Percentiles rank a stretch among this genome's conserved stretches.
Evolutionary conservation across 495 filamentous ascomycete genomes (phyloP).

Genomic region (Mycothermus thermophilus): DNA sequence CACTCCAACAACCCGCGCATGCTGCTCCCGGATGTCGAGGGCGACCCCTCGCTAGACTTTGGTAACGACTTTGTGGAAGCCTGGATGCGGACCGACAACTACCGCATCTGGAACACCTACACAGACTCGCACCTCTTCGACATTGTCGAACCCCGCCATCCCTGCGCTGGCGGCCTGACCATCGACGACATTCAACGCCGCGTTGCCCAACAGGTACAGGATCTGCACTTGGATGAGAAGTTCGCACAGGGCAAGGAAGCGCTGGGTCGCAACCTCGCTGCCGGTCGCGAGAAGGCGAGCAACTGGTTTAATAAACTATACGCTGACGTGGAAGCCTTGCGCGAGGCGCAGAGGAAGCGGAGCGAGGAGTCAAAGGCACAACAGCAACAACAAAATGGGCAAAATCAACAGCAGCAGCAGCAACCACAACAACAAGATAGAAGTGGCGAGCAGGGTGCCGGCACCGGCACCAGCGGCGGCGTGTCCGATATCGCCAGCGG

Average conservation of each 20-base stretch:
- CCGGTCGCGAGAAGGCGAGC: slow-evolving; percentile 71
- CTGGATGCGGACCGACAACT: slow-evolving; percentile 82
- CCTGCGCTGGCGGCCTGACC: slow-evolving; percentile 83
- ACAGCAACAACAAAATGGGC: slow-evolving; percentile 13
- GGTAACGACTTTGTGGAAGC: slow-evolving; percentile 57
- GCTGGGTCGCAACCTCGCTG: slow-evolving; percentile 64
- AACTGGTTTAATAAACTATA: slow-evolving; percentile 75
- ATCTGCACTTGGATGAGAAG: slow-evolving; percentile 76
- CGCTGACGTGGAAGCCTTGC: slow-evolving; percentile 73
- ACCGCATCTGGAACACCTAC: slow-evolving; percentile 57
- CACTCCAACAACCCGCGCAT: slow-evolving; percentile 45
- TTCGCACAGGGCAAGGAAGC: slow-evolving; percentile 65
- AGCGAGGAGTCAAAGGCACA: slow-evolving; percentile 42
- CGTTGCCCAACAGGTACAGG: slow-evolving; percentile 74
- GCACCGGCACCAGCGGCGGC: slow-evolving; percentile 17
- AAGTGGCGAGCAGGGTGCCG: slow-evolving; percentile 10
- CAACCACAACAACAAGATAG: not conserved
- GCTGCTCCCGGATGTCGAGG: slow-evolving; percentile 54
- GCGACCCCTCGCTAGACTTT: slow-evolving; percentile 76
- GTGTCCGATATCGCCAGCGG: slow-evolving; percentile 47
- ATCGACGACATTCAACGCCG: slow-evolving; percentile 91
- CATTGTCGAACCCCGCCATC: slow-evolving; percentile 83
- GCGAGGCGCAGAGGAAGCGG: slow-evolving; percentile 64
- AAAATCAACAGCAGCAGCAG: slow-evolving; percentile 11
- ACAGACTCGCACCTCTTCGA: slow-evolving; percentile 84